Evolutionary conservation across 352 stramenopile genomes (phyloP).

Genomic region (Pythium periplocum): DNA sequence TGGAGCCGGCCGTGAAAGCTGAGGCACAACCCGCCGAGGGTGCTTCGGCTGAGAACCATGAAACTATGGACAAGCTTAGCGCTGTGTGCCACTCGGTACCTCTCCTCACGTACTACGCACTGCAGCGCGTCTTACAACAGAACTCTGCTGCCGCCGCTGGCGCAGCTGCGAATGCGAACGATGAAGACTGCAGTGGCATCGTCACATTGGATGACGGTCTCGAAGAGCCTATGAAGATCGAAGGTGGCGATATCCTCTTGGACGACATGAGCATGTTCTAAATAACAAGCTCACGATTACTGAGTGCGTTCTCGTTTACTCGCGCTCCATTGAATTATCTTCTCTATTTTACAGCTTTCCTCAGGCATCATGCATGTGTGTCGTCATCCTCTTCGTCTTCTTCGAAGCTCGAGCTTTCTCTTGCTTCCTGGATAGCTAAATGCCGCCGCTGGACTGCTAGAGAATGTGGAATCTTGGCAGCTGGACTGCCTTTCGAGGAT

Average conservation of each 20-base stretch:
- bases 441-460: slow-evolving; percentile 21
- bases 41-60: slow-evolving; percentile 31
- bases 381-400: too few species aligned
- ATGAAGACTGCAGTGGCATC: slow-evolving; percentile 72
- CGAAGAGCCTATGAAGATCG: slow-evolving; percentile 74
- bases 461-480: slow-evolving; percentile 42
- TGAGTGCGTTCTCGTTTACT: too few species aligned
- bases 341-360: too few species aligned
- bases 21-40: slow-evolving; percentile 14
- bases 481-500: slow-evolving; percentile 28
- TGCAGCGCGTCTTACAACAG: slow-evolving; percentile 38
- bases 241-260: slow-evolving; percentile 77
- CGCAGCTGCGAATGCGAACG: slow-evolving; percentile 2
- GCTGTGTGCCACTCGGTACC: slow-evolving; percentile 69
- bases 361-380: too few species aligned
- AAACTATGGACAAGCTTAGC: slow-evolving; percentile 45
- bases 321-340: too few species aligned
- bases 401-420: too few species aligned
- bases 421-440: slow-evolving; percentile 3
- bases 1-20: slow-evolving; percentile 23
- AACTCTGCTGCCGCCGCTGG: background rate
- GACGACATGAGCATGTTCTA: slow-evolving; percentile 87
- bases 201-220: slow-evolving; percentile 68
- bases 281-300: background rate
- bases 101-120: slow-evolving; percentile 67